Evolutionary conservation across 495 filamentous ascomycete genomes (phyloP).

Genomic region (Penicillium canescens): DNA sequence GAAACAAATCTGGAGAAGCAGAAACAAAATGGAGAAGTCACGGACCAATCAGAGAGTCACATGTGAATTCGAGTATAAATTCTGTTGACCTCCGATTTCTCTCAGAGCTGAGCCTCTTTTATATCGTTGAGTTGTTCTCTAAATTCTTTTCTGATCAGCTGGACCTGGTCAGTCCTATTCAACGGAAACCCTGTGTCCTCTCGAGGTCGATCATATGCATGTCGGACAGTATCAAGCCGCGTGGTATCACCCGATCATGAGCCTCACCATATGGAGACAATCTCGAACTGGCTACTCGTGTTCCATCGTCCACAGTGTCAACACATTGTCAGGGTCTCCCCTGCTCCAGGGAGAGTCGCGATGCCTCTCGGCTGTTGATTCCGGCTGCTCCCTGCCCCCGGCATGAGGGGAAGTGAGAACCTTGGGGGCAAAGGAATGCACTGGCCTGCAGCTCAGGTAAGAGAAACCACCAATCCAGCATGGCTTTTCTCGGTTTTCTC

Average conservation of each 20-base stretch:
- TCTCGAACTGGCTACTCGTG: too few relatives aligned
- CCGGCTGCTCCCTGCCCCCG: neutral
- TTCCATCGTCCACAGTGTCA: too few relatives aligned
- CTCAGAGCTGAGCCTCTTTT: neutral
- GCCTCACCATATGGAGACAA: too few relatives aligned
- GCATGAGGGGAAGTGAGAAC: slow-evolving; percentile 12
- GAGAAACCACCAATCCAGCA: neutral
- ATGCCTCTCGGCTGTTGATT: neutral
- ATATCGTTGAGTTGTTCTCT: neutral
- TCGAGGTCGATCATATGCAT: too few relatives aligned
- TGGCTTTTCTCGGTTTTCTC: neutral
- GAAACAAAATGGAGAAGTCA: slow-evolving; percentile 13
- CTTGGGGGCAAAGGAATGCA: slow-evolving; percentile 17
- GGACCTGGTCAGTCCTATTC: too few relatives aligned
- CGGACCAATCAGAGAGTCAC: slow-evolving; percentile 24
- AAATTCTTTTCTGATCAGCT: too few relatives aligned
- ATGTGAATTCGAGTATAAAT: slow-evolving; percentile 2
- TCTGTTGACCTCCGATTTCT: neutral
- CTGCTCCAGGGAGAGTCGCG: neutral
- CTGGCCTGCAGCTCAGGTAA: neutral
- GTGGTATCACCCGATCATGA: neutral
- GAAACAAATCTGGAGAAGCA: neutral
- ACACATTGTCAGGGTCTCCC: too few relatives aligned
- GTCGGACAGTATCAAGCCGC: too few relatives aligned
- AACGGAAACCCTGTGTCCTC: too few relatives aligned